Evolutionary conservation across 2,329 filamentous ascomycete species (phyloP), one percentile per base, ranked within the genome.

Genomic region (Cordyceps cicadae): DNA sequence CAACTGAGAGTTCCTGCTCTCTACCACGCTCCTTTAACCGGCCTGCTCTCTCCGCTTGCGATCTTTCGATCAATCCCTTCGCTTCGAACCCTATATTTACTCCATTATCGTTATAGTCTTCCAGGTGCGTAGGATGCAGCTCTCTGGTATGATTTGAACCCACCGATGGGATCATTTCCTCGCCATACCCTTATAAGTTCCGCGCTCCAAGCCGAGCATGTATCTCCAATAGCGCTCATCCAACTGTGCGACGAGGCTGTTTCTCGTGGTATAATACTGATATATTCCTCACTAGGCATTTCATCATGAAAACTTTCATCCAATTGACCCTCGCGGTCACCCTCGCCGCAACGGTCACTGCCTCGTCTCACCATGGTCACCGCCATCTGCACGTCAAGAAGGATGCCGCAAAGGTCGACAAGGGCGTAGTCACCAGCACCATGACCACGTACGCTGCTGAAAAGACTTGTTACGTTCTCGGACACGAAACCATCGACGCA

Each of bases 391-490:
- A 86, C 70, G 79, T 77, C 67, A 81, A 77, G 64, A 84, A 82
- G 75, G 58, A 51, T 21, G 29, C 58, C 19, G 43, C 14, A 39
- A 58, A 58, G 15, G 78, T 82, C 62, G 77, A 81, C 70, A 79
- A 77, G 74, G 79, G 78, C 73, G 4, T 24, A 2, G 24, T 24
- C 24, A 24, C 75, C 17, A 70, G 66, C 41, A 75, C 78, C 54
- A 77, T 81, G 61, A 77, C 75, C 62, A 81, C 84, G 59, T 79
- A 81, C 59, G 80, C 86, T 55, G 77, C 81, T 46, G 83, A 81
- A 56, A 82, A 86, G 66, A 84, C 87, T 60, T 81, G 87, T 61
- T 97, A 92, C 75, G 81, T 87, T 70, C 77, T 92, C 59, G 83
- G 88, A 63, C 87, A 87, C 63, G 67, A 85, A 69, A 64, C 76